Evolutionary conservation across 1,284 basidiomycete genomes (phyloP).

Genomic region (Gymnopus androsaceus): DNA sequence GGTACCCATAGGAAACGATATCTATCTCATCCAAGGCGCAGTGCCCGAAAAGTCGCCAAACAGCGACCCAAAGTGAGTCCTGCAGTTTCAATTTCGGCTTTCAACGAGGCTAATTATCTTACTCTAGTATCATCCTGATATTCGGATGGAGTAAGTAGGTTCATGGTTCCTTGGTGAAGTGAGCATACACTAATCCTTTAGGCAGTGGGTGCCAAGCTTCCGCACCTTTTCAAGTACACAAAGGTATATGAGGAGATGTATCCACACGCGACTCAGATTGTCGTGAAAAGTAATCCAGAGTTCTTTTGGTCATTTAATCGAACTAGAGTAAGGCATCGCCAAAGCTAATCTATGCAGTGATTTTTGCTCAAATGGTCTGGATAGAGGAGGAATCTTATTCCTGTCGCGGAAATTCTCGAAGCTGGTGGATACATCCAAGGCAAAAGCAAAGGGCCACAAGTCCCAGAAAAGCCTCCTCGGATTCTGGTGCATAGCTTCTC

Average conservation of each 20-base stretch:
- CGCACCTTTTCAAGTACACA: conserved; percentile 54
- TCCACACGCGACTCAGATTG: conserved; percentile 48
- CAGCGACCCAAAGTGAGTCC: conserved; percentile 2
- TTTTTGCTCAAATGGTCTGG: not conserved
- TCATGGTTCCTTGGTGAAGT: too few species aligned
- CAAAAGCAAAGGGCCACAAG: conserved; percentile 4
- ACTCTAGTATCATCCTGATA: conserved; percentile 42
- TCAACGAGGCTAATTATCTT: not conserved
- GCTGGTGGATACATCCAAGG: conserved; percentile 38
- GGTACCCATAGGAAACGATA: too few species aligned
- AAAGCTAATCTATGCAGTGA: not conserved
- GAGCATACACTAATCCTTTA: not conserved
- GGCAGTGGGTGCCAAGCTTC: conserved; percentile 53
- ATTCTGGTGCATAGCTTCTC: conserved; percentile 57
- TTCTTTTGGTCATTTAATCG: conserved; percentile 39
- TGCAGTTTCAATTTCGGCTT: not conserved
- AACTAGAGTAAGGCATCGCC: conserved; percentile 33
- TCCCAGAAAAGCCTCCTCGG: conserved; percentile 25
- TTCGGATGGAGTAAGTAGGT: conserved; percentile 52
- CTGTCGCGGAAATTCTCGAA: conserved; percentile 43
- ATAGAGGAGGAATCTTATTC: conserved; percentile 36
- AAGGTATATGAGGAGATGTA: conserved; percentile 46
- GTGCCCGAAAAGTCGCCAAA: not conserved
- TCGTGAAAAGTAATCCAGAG: conserved; percentile 43
- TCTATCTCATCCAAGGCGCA: too few species aligned